These are phyloP conservation scores for Ulmus americana DNA, from an alignment of 331 rosid genomes.

Conservation along the genomic window DNA sequence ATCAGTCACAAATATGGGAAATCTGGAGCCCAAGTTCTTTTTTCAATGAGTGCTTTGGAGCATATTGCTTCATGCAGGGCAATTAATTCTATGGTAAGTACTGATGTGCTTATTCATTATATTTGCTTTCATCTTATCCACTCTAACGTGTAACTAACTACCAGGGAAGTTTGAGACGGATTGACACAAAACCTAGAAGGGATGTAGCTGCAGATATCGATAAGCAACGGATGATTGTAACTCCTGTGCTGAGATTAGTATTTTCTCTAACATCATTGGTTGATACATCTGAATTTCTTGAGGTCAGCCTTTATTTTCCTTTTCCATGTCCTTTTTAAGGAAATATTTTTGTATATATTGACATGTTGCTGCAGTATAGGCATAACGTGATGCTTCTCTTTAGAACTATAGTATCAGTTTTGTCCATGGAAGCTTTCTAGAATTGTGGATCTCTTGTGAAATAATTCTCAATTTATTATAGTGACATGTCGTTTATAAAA, in stretches of 20 bases:
- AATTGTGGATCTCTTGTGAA: constrained; percentile 2
- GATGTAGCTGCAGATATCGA: constrained; percentile 60
- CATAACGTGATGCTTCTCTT: background rate
- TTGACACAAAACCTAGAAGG: constrained; percentile 49
- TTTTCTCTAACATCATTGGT: constrained; percentile 73
- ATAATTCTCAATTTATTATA: constrained; percentile 1
- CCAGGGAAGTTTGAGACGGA: constrained; percentile 76
- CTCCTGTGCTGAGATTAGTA: constrained; percentile 75
- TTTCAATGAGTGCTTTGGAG: constrained; percentile 79
- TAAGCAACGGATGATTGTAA: constrained; percentile 58
- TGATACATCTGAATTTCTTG: constrained; percentile 72
- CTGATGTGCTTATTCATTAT: constrained; percentile 6
- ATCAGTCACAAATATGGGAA: constrained; percentile 84
- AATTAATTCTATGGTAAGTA: constrained; percentile 49
- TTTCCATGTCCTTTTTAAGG: background rate
- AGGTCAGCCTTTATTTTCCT: constrained; percentile 48
- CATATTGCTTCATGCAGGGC: constrained; percentile 76
- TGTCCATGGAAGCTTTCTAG: background rate
- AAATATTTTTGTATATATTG: background rate
- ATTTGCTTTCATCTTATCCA: constrained; percentile 8
- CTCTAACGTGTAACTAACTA: constrained; percentile 16
- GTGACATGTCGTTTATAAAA: background rate
- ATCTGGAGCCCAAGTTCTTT: constrained; percentile 82
- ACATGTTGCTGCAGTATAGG: background rate
- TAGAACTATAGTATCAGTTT: background rate